Evolutionary conservation across 2,329 filamentous ascomycete species (phyloP), one percentile per base, ranked within the genome.

Genomic region (Colletotrichum plurivorum): DNA sequence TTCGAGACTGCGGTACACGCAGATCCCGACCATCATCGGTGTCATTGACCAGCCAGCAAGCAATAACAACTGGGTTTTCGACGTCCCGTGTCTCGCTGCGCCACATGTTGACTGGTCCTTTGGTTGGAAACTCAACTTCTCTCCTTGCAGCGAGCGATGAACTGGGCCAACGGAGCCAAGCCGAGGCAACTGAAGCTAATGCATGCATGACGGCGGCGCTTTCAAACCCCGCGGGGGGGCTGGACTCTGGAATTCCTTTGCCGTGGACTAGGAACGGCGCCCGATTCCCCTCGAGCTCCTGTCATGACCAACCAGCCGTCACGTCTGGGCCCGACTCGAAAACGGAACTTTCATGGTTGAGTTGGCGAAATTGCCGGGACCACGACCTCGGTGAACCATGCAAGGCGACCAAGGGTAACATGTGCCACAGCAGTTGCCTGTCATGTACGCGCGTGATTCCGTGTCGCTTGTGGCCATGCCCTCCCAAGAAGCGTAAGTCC

Each of bases 401-500:
- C 55, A 20, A 51, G 51, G 18, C 43, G 13, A 27, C 36, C 18
- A 12, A 49, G 15, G 18, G 27, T 61, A 45, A 53, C 36, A 61
- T 36, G 16, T 4, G 20, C 36, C 56, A 31, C 61, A 31, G 36
- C 43, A 25, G 62, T 51, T 59, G 54, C 48, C 49, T 45, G 41
- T 31, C 16, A 9, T 31, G 20, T 65, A 31, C 31, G 22, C 62
- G 45, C 67, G 55, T 61, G 51, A 69, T 41, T 36, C 45, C 45
- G 5, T 16, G 20, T 36, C 13, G 36, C 22, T 20, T 55, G 62
- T 69, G 62, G 55, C 55, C 39, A 66, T 61, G 67, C 62, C 56
- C 49, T 53, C 39, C 41, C 55, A 43, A 45, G 51, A 60, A 22
- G 43, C 41, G 16, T 15, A 53, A 5, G 18, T 36, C 43, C 57